phyloP scores from a whole-genome alignment of 306 rosid species.

The Macrotyloma uniflorum region DNA sequence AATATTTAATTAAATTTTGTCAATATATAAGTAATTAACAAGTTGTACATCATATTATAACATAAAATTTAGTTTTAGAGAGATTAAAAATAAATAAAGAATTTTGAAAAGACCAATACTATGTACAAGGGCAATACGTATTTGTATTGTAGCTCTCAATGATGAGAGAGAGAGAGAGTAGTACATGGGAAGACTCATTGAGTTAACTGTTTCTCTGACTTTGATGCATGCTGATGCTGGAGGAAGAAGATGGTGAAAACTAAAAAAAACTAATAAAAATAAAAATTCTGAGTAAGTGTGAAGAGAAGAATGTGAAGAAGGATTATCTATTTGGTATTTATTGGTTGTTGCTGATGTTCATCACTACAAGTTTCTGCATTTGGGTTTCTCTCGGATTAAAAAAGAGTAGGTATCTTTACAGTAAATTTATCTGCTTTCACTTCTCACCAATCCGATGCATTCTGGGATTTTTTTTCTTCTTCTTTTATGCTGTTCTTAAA shows the following conservation, averaged over 20 bases:
- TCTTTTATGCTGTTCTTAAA: neutral
- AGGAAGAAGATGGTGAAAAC: constrained; percentile 16
- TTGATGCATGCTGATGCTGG: constrained; percentile 41
- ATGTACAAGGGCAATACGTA: too few relatives aligned
- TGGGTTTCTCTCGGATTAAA: constrained; percentile 44
- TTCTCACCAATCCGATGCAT: constrained; percentile 38
- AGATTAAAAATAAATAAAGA: too few relatives aligned
- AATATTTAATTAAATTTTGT: too few relatives aligned
- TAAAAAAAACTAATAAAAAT: too few relatives aligned
- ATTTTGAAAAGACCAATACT: too few relatives aligned
- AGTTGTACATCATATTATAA: too few relatives aligned
- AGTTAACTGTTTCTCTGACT: constrained; percentile 52
- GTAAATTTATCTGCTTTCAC: constrained; percentile 1
- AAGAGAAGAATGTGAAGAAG: constrained; percentile 13
- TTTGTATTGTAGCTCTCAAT: constrained; percentile 36
- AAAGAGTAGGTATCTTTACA: constrained; percentile 50
- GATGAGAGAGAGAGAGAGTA: constrained; percentile 45
- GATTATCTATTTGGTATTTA: constrained; percentile 23
- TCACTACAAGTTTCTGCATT: constrained; percentile 41
- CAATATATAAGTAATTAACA: too few relatives aligned
- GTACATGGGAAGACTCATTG: constrained; percentile 50
- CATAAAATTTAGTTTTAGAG: too few relatives aligned
- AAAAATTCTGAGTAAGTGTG: constrained; percentile 6
- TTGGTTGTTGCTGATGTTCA: constrained; percentile 30
- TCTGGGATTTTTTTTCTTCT: constrained; percentile 8